These are phyloP conservation scores for Wickerhamiella dianesei DNA, from an alignment of 805 yeast genomes.

Conservation along the genomic window DNA sequence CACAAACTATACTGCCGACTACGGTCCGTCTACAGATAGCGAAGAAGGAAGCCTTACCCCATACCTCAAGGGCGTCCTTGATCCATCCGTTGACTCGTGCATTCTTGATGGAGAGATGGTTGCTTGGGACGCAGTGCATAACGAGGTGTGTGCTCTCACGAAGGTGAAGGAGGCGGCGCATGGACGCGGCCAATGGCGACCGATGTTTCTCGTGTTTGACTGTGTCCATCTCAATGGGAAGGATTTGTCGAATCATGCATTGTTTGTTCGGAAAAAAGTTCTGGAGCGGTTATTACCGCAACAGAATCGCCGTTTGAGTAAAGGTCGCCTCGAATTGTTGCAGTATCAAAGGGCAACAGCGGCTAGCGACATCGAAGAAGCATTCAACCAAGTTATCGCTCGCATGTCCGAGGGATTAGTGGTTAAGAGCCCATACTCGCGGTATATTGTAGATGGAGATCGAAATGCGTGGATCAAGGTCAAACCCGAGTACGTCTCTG, in stretches of 20 bases:
- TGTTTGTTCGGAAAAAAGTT: conserved; percentile 42
- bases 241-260: conserved; percentile 41
- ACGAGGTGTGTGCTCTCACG: conserved; percentile 61
- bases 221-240: conserved; percentile 54
- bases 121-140: conserved; percentile 51
- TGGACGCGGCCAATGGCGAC: conserved; percentile 19
- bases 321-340: conserved; percentile 17
- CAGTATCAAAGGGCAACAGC: conserved; percentile 30
- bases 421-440: conserved; percentile 47
- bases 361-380: conserved; percentile 40
- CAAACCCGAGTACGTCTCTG: conserved; percentile 76
- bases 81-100: conserved; percentile 23
- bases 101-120: conserved; percentile 90
- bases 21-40: conserved; percentile 38
- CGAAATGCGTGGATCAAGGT: conserved; percentile 69
- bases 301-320: conserved; percentile 1
- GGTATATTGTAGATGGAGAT: conserved; percentile 49
- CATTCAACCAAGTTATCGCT: conserved; percentile 45
- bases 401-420: conserved; percentile 69
- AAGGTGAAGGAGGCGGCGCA: conserved; percentile 58
- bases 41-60: conserved; percentile 41
- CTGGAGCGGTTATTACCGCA: conserved; percentile 36
- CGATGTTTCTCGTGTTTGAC: conserved; percentile 48
- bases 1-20: conserved; percentile 56
- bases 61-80: conserved; percentile 30